phyloP scores from a whole-genome alignment of 345 rosid genomes.

The Murraya koenigii region DNA sequence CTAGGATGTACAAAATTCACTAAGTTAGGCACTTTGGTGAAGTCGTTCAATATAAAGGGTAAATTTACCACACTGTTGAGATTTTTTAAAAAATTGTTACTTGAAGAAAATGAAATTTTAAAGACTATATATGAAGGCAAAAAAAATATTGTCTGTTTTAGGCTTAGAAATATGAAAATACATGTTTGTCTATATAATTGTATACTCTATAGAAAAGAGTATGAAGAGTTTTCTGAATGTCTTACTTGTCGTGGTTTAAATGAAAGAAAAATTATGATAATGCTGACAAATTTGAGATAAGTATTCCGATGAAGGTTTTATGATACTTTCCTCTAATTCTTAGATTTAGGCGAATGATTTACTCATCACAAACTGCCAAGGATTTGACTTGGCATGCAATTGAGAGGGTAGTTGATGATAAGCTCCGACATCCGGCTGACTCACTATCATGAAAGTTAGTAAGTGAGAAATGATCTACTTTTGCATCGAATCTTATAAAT shows the following conservation, averaged over 20 bases:
- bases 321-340: background rate
- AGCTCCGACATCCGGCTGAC: conserved; percentile 7
- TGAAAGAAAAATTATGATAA: conserved; percentile 23
- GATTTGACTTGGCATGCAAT: background rate
- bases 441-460: background rate
- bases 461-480: too few species aligned
- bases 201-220: conserved; percentile 1
- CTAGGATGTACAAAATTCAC: too few species aligned
- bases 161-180: too few species aligned
- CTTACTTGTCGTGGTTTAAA: conserved; percentile 24
- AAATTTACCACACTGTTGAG: too few species aligned
- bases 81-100: too few species aligned
- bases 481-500: too few species aligned
- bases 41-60: too few species aligned
- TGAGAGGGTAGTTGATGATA: background rate
- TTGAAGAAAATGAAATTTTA: too few species aligned
- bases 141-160: too few species aligned
- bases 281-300: background rate
- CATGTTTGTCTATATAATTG: too few species aligned
- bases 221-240: conserved; percentile 18
- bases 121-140: too few species aligned
- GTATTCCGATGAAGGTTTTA: background rate
- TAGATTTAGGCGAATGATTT: background rate
- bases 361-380: background rate
- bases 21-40: too few species aligned